Conservation (phyloP, 2,329 filamentous ascomycete genomes). For the Aureobasidium namibiae region DNA sequence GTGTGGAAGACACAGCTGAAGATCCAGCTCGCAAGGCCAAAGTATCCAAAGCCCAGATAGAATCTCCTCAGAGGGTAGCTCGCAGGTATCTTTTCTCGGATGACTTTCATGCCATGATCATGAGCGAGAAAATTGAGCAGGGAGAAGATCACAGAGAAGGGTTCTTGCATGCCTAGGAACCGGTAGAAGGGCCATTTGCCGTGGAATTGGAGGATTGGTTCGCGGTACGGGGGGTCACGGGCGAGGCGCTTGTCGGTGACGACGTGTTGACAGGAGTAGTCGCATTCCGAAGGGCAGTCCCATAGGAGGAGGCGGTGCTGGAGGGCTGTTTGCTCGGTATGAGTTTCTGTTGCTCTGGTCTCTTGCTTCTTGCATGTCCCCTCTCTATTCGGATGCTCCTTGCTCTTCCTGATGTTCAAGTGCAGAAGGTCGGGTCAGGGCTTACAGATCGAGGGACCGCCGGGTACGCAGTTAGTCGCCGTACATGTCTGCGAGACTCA, state of each 20-base stretch:
- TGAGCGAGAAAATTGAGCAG: conserved; percentile 87
- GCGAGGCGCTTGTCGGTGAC: conserved; percentile 65
- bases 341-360: background rate
- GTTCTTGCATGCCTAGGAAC: conserved; percentile 87
- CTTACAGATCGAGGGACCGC: conserved; percentile 64
- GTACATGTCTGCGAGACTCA: conserved; percentile 58
- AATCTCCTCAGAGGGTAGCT: conserved; percentile 70
- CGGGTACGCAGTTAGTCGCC: conserved; percentile 66
- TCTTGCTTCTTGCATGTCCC: background rate
- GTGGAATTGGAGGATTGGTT: conserved; percentile 81
- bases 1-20: conserved; percentile 91
- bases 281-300: conserved; percentile 89
- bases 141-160: conserved; percentile 87
- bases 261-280: conserved; percentile 95
- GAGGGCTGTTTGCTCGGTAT: conserved; percentile 52
- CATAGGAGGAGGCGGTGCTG: conserved; percentile 82
- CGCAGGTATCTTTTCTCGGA: conserved; percentile 62
- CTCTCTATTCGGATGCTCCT: too few relatives aligned
- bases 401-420: background rate
- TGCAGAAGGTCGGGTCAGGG: conserved; percentile 14
- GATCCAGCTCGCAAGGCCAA: conserved; percentile 75
- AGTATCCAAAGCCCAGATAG: conserved; percentile 71
- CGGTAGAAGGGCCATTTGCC: conserved; percentile 98
- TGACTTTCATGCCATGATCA: conserved; percentile 61
- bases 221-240: conserved; percentile 53